Evolutionary conservation across 2,329 filamentous ascomycete species (phyloP).

Genomic region (Colletotrichum acutatum): DNA sequence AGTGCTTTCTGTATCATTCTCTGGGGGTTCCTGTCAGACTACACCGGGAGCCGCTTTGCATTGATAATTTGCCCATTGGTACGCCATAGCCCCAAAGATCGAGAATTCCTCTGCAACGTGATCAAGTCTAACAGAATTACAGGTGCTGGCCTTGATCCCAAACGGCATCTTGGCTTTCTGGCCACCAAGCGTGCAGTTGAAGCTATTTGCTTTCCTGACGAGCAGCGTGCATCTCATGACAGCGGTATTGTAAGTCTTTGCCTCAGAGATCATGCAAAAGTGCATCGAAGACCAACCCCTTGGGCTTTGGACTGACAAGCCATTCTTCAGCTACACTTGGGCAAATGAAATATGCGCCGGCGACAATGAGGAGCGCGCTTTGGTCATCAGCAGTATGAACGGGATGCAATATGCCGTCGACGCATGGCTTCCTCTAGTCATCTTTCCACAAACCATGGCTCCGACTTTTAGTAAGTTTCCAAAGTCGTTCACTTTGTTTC

Average conservation of each 20-base stretch:
- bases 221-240: constrained; percentile 27
- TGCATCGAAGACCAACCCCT: not conserved
- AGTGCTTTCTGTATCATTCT: constrained; percentile 32
- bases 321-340: constrained; percentile 10
- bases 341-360: constrained; percentile 22
- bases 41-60: constrained; percentile 14
- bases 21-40: constrained; percentile 41
- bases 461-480: constrained; percentile 16
- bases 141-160: constrained; percentile 13
- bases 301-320: not conserved
- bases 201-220: constrained; percentile 21
- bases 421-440: constrained; percentile 26
- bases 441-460: constrained; percentile 19
- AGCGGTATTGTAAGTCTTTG: constrained; percentile 15
- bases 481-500: too few species aligned
- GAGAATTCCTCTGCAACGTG: too few species aligned
- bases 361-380: constrained; percentile 44
- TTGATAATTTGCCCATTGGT: constrained; percentile 15
- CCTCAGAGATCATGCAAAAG: too few species aligned
- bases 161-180: constrained; percentile 24
- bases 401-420: constrained; percentile 25
- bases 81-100: not conserved
- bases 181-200: constrained; percentile 5
- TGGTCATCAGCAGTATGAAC: constrained; percentile 46
- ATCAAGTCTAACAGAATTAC: not conserved